Base-by-base conservation (phyloP, 768 basidiomycete species). In the Heimioporus sp. region DNA sequence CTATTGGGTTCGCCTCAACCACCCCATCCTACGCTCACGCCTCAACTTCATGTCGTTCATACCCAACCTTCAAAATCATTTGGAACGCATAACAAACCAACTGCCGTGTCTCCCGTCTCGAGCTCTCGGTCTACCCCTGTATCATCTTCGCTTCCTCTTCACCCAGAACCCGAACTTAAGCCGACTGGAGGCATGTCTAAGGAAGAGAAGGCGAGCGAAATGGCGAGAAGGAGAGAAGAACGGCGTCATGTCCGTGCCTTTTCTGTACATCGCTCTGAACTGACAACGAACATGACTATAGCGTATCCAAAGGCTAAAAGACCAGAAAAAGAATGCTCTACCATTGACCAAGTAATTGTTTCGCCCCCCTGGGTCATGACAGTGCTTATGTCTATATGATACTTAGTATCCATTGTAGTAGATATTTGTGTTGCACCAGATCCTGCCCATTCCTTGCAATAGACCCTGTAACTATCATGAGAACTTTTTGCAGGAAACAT, bases 201-300 rank as follows among this genome's bases (percentile, higher is more conserved):
- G 67, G 96, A 97, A 68, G 93, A 95, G 59, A 96, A 90, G 68
- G 90, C 90, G 2, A 85, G 83, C n/a, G 92, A 97, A 73, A 87
- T 98, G 85, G 88, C 87, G 9, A 76, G 87, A 56, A 77, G 94
- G 53, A 88, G 95, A 64, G 95, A 98, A 66, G 96, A 98, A 67
- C 75, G 96, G 41, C 93, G 88, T 67, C 84, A 91, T 75, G 92
- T 92, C 48, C 17, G 80, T 70, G 16, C 38, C 15, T 49, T 40
- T 40, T 6, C 20, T 17, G 13, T 21, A 3, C 3, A 15, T 20
- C 21, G 47, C 54, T 56, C 4, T 20, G 3, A 16, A 32, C 43
- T 58, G 21, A 54, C 32, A n/a, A 13, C 19, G 32, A 6, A 24
- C 5, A 24, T 6, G 38, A 3, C 13, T 41, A 13, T 54, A 88